Evolutionary conservation across 2,329 filamentous ascomycete genomes (phyloP), one percentile per base, ranked within the genome.

Genomic region (Phoma herbarum): DNA sequence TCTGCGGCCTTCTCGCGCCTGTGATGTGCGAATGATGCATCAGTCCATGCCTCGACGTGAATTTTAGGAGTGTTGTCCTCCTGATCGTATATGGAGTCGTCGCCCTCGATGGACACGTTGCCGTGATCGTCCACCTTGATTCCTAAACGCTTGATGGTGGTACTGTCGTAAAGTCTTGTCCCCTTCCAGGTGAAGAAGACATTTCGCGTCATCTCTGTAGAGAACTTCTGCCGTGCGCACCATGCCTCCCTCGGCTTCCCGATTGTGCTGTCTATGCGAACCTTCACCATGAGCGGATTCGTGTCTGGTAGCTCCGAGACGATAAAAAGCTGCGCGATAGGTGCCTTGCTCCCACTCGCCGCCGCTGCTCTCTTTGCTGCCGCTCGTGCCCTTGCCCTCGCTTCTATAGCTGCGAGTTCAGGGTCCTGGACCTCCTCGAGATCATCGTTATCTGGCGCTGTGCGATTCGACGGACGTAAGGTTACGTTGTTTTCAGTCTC

Each of bases 161-260:
- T 91, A n/a, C 85, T 84, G 63, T 90, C 86, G 72, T 90, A 97
- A 3, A 97, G 78, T 59, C 86, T 86, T 57, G 86, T 86, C 25
- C 86, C 84, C 62, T 88, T 88, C 89, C 91, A 97, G 0, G 91
- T 95, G 54, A 98, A 83, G 67, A 95, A 90, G 18, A 96, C 80
- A 0, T 81, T 79, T 4, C 83, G 78, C 2, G 82, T 77, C 23
- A 83, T 73, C 2, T 84, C 79, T 2, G 79, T 76, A 1, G 80
- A 75, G 45, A 87, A 83, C 1, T 74, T 75, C 70, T 93, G 89
- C 52, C 83, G 82, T 12, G 81, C 78, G 66, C 90, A 86, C 91
- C 92, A 97, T 12, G 85, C 86, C 35, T 86, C 74, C 41, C 88
- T 85, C 6, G 93, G 86, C 55, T 90, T 80, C 60, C 85, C 84